phyloP scores from a whole-genome alignment of 768 basidiomycete species.

The Kwoniella sp. region DNA sequence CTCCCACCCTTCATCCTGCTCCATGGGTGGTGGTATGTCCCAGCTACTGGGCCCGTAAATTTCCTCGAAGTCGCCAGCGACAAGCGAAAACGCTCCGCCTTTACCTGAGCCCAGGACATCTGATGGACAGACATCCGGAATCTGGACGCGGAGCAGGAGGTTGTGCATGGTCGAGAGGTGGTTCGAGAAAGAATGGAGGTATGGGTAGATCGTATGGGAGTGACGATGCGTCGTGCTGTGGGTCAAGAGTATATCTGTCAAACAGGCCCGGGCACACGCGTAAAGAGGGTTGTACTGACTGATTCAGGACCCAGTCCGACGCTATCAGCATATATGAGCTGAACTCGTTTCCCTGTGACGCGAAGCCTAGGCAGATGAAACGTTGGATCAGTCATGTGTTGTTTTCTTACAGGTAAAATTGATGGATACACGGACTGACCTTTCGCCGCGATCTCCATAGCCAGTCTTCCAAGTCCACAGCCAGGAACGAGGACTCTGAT shows the following conservation, averaged over 20 bases:
- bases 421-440: constrained; percentile 60
- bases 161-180: constrained; percentile 62
- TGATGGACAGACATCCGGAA: constrained; percentile 84
- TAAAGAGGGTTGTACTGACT: constrained; percentile 60
- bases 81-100: constrained; percentile 63
- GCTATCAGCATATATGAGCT: constrained; percentile 92
- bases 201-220: constrained; percentile 79
- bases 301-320: constrained; percentile 84
- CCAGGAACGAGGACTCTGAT: constrained; percentile 85
- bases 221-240: constrained; percentile 67
- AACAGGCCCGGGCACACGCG: not conserved
- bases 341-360: constrained; percentile 93
- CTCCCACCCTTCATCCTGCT: not conserved
- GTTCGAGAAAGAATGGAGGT: constrained; percentile 91
- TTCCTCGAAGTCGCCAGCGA: constrained; percentile 94
- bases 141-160: constrained; percentile 68
- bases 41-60: constrained; percentile 66
- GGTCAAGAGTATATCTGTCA: not conserved
- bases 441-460: constrained; percentile 80
- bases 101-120: constrained; percentile 60
- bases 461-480: constrained; percentile 82
- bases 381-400: not conserved
- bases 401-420: not conserved
- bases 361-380: constrained; percentile 66
- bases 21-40: not conserved